Percentiles rank a stretch among this genome's conserved stretches.
Conservation (phyloP, 129 eudicot genomes). For the Sambucus nigra region DNA sequence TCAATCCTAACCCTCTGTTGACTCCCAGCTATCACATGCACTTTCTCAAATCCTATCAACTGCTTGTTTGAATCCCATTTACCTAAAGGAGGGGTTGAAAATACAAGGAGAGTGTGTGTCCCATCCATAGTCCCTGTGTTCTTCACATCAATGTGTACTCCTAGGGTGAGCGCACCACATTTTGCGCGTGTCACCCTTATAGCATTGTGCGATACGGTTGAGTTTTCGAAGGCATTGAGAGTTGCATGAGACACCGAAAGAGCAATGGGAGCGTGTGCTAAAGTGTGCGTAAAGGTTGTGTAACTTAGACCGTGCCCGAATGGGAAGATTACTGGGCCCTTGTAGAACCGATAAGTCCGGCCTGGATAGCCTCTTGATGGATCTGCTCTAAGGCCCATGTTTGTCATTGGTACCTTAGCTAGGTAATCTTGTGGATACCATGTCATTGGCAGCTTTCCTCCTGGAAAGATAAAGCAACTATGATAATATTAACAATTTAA, state of each 20-base stretch:
- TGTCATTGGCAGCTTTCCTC: conserved; percentile 88
- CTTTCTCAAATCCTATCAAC: conserved; percentile 69
- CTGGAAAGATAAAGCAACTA: conserved; percentile 29
- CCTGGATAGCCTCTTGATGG: conserved; percentile 85
- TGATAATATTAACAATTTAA: background rate
- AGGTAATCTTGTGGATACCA: conserved; percentile 87
- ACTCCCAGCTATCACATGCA: conserved; percentile 59
- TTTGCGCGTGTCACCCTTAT: conserved; percentile 49
- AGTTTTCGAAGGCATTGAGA: conserved; percentile 28
- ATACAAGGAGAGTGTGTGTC: conserved; percentile 67
- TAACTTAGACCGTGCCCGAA: conserved; percentile 82
- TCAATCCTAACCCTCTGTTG: conserved; percentile 43
- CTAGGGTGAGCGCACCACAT: conserved; percentile 44
- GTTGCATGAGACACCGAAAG: conserved; percentile 34
- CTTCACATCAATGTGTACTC: conserved; percentile 57
- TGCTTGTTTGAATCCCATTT: conserved; percentile 46
- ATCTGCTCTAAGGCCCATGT: conserved; percentile 75
- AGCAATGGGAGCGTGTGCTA: conserved; percentile 51
- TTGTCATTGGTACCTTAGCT: conserved; percentile 72
- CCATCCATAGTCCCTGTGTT: conserved; percentile 77
- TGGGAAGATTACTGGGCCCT: conserved; percentile 77
- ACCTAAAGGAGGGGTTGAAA: conserved; percentile 44
- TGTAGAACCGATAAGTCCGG: conserved; percentile 85
- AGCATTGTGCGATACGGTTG: conserved; percentile 31
- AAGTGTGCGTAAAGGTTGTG: conserved; percentile 43